Conservation (phyloP, 2,329 filamentous ascomycete genomes). For the Mariannaea elegans region DNA sequence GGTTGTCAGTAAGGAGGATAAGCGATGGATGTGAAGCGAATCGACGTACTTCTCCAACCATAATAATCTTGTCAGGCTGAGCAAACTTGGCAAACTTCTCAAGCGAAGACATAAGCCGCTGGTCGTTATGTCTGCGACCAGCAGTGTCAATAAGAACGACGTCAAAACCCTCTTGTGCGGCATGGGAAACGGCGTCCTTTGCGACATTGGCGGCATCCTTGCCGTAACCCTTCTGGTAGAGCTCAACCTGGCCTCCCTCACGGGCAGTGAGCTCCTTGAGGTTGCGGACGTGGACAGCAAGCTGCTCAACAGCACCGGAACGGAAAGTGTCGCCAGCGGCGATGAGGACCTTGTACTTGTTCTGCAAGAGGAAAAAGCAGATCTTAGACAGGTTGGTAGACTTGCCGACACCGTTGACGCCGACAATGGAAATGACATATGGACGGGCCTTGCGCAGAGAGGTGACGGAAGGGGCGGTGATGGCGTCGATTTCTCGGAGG, state of each 20-base stretch:
- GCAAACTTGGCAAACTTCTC: constrained; percentile 98
- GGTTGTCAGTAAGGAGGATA: constrained; percentile 10
- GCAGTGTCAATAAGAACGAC: constrained; percentile 98
- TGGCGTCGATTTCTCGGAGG: constrained; percentile 87
- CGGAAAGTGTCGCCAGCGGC: constrained; percentile 97
- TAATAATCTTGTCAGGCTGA: constrained; percentile 96
- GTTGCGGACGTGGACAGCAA: constrained; percentile 94
- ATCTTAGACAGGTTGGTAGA: constrained; percentile 98
- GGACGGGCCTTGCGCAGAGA: constrained; percentile 75
- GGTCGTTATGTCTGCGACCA: constrained; percentile 93
- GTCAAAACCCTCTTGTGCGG: constrained; percentile 79
- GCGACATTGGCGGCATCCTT: constrained; percentile 97
- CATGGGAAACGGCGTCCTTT: constrained; percentile 89
- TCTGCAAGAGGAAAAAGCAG: constrained; percentile 96
- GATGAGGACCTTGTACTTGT: constrained; percentile 94
- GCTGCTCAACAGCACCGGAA: constrained; percentile 94
- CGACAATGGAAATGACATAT: constrained; percentile 97
- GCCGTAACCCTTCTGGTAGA: constrained; percentile 97
- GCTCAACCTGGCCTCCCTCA: constrained; percentile 84
- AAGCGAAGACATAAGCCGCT: constrained; percentile 92
- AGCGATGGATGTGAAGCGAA: not conserved
- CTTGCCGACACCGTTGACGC: constrained; percentile 98
- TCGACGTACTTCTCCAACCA: constrained; percentile 73
- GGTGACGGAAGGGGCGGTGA: constrained; percentile 72
- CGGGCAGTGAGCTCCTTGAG: constrained; percentile 86